phyloP scores from a whole-genome alignment of 306 rosid species.

The Lotus japonicus region DNA sequence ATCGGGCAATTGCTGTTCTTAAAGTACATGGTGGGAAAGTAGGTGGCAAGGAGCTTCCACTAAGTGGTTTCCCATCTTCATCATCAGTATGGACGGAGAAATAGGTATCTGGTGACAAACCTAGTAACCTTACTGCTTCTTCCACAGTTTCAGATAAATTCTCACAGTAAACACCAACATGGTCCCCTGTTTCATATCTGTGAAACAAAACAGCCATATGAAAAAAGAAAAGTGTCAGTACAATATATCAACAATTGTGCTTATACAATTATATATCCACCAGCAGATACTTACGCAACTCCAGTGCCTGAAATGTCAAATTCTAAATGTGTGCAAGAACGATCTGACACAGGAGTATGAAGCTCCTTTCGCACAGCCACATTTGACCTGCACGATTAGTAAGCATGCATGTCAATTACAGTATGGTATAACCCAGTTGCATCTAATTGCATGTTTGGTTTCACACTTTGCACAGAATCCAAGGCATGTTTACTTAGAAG shows the following conservation, averaged over 20 bases:
- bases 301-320: slow-evolving; percentile 81
- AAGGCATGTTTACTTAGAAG: no score
- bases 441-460: neutral
- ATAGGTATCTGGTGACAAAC: slow-evolving; percentile 68
- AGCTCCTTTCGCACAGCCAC: slow-evolving; percentile 94
- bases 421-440: neutral
- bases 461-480: no score
- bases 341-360: slow-evolving; percentile 78
- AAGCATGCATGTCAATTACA: slow-evolving; percentile 26
- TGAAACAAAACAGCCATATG: slow-evolving; percentile 4
- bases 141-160: slow-evolving; percentile 77
- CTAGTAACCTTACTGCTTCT: slow-evolving; percentile 60
- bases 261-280: slow-evolving; percentile 1
- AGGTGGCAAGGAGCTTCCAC: slow-evolving; percentile 77
- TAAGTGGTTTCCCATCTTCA: slow-evolving; percentile 78
- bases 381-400: slow-evolving; percentile 60
- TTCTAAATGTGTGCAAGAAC: slow-evolving; percentile 94
- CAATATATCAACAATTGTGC: neutral
- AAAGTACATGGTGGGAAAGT: slow-evolving; percentile 77
- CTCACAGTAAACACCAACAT: slow-evolving; percentile 94
- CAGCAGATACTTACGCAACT: slow-evolving; percentile 50
- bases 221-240: slow-evolving; percentile 10
- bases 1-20: slow-evolving; percentile 60
- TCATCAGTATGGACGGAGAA: slow-evolving; percentile 74
- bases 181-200: slow-evolving; percentile 99